A percentile compares a stretch with the other conserved stretches of the same genome.
Evolutionary conservation across 768 basidiomycete species (phyloP).

Genomic region (Agaricus bisporus): DNA sequence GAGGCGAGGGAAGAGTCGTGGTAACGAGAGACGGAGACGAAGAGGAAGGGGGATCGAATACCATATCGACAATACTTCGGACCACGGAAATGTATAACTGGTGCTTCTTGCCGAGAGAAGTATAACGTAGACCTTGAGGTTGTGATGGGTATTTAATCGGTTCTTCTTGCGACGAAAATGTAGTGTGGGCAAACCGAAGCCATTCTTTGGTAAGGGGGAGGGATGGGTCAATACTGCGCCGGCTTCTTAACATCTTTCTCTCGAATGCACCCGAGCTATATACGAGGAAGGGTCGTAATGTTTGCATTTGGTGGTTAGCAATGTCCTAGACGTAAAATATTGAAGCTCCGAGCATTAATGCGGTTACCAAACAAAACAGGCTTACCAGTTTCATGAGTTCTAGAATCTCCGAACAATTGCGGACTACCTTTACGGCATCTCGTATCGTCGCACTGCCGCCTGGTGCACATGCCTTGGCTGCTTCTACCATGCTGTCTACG

Average conservation of each 20-base stretch:
- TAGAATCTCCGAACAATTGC: slow-evolving; percentile 83
- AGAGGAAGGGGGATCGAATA: slow-evolving; percentile 47
- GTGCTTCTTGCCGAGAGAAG: slow-evolving; percentile 41
- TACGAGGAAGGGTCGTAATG: slow-evolving; percentile 85
- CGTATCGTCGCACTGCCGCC: slow-evolving; percentile 48
- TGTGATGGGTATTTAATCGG: slow-evolving; percentile 38
- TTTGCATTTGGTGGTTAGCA: slow-evolving; percentile 92
- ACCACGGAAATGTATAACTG: slow-evolving; percentile 52
- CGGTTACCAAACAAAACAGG: slow-evolving; percentile 16
- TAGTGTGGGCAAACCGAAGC: slow-evolving; percentile 48
- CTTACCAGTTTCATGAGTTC: slow-evolving; percentile 94
- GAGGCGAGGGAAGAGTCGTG: slow-evolving; percentile 17
- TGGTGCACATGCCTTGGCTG: slow-evolving; percentile 53
- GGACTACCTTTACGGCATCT: slow-evolving; percentile 67
- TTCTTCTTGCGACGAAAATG: slow-evolving; percentile 33
- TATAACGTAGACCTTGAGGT: slow-evolving; percentile 38
- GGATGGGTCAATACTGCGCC: slow-evolving; percentile 38
- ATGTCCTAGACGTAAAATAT: slow-evolving; percentile 62
- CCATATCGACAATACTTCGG: slow-evolving; percentile 57
- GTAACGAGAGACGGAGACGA: slow-evolving; percentile 26
- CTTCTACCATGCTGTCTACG: slow-evolving; percentile 77
- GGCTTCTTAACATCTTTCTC: slow-evolving; percentile 65
- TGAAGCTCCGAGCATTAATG: slow-evolving; percentile 5
- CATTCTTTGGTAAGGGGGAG: slow-evolving; percentile 58
- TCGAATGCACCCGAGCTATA: slow-evolving; percentile 78